A percentile compares a stretch with the other conserved stretches of the same genome.
phyloP scores from a whole-genome alignment of 2,329 filamentous ascomycete genomes.

The Magnaporthiopsis poae region DNA sequence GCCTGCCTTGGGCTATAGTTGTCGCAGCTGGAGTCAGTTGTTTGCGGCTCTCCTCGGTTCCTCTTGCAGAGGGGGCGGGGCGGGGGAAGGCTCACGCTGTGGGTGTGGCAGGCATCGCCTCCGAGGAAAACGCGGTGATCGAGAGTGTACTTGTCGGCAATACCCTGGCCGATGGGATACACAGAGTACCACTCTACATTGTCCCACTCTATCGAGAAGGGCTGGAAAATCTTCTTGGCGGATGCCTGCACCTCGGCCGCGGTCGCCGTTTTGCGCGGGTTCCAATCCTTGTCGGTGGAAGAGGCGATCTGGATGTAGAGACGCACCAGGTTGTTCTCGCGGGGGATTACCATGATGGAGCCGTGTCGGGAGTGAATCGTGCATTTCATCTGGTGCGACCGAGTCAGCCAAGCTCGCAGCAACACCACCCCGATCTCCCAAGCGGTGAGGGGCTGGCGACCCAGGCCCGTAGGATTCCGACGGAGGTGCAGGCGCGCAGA shows the following conservation, averaged over 20 bases:
- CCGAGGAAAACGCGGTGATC: conserved; percentile 64
- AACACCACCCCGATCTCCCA: too few relatives aligned
- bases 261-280: conserved; percentile 53
- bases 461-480: neutral
- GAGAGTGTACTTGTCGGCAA: conserved; percentile 57
- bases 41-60: neutral
- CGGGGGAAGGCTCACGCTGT: conserved; percentile 45
- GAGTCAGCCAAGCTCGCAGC: conserved; percentile 32
- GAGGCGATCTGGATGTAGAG: conserved; percentile 60
- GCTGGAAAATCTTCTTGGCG: conserved; percentile 55
- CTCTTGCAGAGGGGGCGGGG: neutral
- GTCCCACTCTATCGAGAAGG: conserved; percentile 59
- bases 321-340: conserved; percentile 58
- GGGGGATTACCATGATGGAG: conserved; percentile 71
- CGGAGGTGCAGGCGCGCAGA: neutral
- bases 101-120: conserved; percentile 71
- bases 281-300: conserved; percentile 50
- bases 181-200: conserved; percentile 65
- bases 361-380: conserved; percentile 66
- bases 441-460: too few relatives aligned
- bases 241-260: conserved; percentile 53
- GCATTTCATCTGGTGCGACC: conserved; percentile 51
- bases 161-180: conserved; percentile 67
- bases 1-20: conserved; percentile 54
- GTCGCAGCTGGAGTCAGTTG: neutral